These are phyloP conservation scores for Apiospora kogelbergensis DNA, from an alignment of 2,329 filamentous ascomycete genomes.

Conservation along the genomic window DNA sequence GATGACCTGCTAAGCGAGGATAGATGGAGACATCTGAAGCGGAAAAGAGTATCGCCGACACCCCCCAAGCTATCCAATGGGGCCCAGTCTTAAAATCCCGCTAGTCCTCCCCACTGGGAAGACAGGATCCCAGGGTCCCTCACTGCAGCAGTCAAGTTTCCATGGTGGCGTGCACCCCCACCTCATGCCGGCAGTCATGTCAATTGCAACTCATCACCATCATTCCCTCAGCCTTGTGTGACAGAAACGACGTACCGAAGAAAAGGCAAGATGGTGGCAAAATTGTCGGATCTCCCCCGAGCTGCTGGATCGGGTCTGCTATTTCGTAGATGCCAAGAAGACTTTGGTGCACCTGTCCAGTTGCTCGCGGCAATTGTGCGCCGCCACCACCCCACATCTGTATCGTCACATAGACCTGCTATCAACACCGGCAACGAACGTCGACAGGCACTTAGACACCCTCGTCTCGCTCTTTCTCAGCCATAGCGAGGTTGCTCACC, in stretches of 20 bases:
- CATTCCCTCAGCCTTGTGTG: background rate
- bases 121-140: no score
- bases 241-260: background rate
- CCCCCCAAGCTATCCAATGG: background rate
- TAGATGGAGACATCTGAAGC: no score
- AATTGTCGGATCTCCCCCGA: constrained; percentile 12
- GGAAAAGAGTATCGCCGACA: no score
- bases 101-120: no score
- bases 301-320: constrained; percentile 13
- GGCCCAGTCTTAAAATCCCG: background rate
- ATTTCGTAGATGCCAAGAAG: constrained; percentile 8
- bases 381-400: constrained; percentile 10
- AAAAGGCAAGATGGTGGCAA: background rate
- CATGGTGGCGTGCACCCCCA: background rate
- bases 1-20: no score
- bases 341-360: background rate
- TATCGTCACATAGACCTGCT: constrained; percentile 14
- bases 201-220: background rate
- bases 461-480: constrained; percentile 8
- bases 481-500: constrained; percentile 4
- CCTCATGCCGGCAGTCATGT: background rate
- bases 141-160: background rate
- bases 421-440: background rate
- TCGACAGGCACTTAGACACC: background rate
- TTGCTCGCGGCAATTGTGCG: constrained; percentile 12